A percentile compares a stretch with the other conserved stretches of the same genome.
phyloP scores from a whole-genome alignment of 2,329 filamentous ascomycete genomes.

The Epichloe elymi region DNA sequence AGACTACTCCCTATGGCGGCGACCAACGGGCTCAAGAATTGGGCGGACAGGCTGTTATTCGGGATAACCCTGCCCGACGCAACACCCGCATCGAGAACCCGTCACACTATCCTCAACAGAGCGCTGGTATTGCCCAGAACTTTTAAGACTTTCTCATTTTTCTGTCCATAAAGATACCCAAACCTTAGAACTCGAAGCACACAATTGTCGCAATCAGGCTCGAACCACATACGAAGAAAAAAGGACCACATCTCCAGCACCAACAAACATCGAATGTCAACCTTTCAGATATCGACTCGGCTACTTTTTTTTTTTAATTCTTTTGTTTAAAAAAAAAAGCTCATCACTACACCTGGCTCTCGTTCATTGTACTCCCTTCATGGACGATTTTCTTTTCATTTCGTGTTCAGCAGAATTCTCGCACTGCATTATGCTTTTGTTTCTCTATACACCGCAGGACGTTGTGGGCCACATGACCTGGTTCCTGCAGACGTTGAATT shows the following conservation, averaged over 20 bases:
- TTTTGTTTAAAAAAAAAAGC: neutral
- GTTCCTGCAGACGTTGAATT: neutral
- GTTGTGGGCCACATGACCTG: too few species aligned
- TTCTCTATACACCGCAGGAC: neutral
- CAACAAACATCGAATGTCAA: neutral
- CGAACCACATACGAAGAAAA: neutral
- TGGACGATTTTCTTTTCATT: too few species aligned
- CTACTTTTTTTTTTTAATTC: neutral
- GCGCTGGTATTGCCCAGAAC: slow-evolving; percentile 91
- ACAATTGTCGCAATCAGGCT: neutral
- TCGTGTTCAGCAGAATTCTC: too few species aligned
- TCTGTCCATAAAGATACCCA: slow-evolving; percentile 3
- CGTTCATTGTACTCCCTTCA: too few species aligned
- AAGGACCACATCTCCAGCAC: neutral
- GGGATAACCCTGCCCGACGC: slow-evolving; percentile 80
- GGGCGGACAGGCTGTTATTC: slow-evolving; percentile 63
- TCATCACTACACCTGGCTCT: neutral
- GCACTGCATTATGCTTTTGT: too few species aligned
- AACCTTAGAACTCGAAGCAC: neutral
- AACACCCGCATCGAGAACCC: slow-evolving; percentile 93
- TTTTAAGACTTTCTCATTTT: slow-evolving; percentile 35
- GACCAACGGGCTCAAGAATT: slow-evolving; percentile 32
- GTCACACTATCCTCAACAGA: slow-evolving; percentile 80
- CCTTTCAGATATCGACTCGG: neutral
- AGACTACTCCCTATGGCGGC: slow-evolving; percentile 41